Evolutionary conservation across 2,329 filamentous ascomycete genomes (phyloP), one percentile per base, ranked within the genome.

Genomic region (Ceratocystis albifundus): DNA sequence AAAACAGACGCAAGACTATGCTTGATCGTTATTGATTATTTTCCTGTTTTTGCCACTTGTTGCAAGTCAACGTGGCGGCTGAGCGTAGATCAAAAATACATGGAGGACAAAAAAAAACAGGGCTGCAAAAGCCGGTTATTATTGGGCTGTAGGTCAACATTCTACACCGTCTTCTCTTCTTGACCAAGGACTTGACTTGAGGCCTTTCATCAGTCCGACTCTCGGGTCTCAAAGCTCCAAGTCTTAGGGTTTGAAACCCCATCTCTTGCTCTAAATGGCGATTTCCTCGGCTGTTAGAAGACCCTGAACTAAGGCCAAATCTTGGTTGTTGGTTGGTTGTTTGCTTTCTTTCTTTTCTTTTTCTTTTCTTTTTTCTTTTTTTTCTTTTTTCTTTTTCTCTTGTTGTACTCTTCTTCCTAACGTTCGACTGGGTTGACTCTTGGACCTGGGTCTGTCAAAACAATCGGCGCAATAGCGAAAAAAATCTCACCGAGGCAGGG

Each of bases 51-150:
- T 57, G 50, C 50, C 50, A 57, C 50, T 57, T 25, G 22, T 15
- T 30, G 15, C 22, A 57, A 15, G n/a, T 55, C 50, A 57, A 57
- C 50, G 50, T 57, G 50, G 50, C 50, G 50, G 50, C 50, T 57
- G 50, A 57, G 28, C 25, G 50, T 30, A 57, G 50, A 57, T 57
- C 50, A 57, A 57, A 22, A 57, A 15, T 25, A 55, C n/a, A 57
- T 17, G n/a, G n/a, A n/a, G n/a, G n/a, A n/a, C n/a, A 20, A 50
- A 48, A 22, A n/a, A 20, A 7, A 22, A 50, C n/a, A 4, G 32
- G 32, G 32, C 8, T 36, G 32, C 32, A 36, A 36, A 8, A 36
- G 8, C 32, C 10, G 2, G 32, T 12, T 36, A 3, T 36, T 36
- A 12, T 36, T 36, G 32, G 32, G 30, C 30, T 32, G 30, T 32